Percentiles rank a stretch among this genome's conserved stretches.
phyloP scores from a whole-genome alignment of 768 basidiomycete species.

The Rhodocollybia butyracea region DNA sequence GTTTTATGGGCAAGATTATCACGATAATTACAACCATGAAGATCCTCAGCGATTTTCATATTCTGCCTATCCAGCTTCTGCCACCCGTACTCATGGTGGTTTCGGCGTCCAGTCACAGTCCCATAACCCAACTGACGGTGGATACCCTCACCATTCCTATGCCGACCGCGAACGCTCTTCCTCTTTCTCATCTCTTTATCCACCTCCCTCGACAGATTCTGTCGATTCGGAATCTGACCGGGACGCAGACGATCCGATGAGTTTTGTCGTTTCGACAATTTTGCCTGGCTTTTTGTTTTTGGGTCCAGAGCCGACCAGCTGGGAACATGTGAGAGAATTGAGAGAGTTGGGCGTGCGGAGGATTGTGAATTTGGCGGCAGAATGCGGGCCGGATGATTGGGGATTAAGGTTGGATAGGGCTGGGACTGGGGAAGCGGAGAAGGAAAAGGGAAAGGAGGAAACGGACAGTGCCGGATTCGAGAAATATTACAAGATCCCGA shows the following conservation, averaged over 20 bases:
- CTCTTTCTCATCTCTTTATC: constrained; percentile 4
- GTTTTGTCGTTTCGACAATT: constrained; percentile 86
- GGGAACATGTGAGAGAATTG: constrained; percentile 75
- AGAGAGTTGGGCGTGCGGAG: constrained; percentile 75
- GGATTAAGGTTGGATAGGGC: constrained; percentile 1
- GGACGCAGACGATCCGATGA: constrained; percentile 51
- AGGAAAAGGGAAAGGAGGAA: background rate
- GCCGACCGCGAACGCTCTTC: constrained; percentile 24
- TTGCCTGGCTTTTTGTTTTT: constrained; percentile 88
- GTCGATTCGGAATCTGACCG: constrained; percentile 4
- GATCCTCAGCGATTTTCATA: background rate
- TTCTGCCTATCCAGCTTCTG: constrained; percentile 2
- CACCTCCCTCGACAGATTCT: constrained; percentile 47
- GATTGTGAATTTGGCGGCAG: constrained; percentile 88
- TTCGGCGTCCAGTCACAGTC: constrained; percentile 4
- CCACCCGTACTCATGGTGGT: constrained; percentile 7
- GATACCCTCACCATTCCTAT: constrained; percentile 2
- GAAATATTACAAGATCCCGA: constrained; percentile 81
- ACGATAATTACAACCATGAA: background rate
- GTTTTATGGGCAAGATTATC: constrained; percentile 1
- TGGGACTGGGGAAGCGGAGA: background rate
- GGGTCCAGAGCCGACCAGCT: constrained; percentile 78
- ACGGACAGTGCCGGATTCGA: constrained; percentile 62
- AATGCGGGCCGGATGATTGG: constrained; percentile 74
- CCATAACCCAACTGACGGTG: too few species aligned